Percentiles rank a stretch among this genome's conserved stretches.
Evolutionary conservation across 768 basidiomycete species (phyloP).

Genomic region (Coprinopsis marcescibilis): DNA sequence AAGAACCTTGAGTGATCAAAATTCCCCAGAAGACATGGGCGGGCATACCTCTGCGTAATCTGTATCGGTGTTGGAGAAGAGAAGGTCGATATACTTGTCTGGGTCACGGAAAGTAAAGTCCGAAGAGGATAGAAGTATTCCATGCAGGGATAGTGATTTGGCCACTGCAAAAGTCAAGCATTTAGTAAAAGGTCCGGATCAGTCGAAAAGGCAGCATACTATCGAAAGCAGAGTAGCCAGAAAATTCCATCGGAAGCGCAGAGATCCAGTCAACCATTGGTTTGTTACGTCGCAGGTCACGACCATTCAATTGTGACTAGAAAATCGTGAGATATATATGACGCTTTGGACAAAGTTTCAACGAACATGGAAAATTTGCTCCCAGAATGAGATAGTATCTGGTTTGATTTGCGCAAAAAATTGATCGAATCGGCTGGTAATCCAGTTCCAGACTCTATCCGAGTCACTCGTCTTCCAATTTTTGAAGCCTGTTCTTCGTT

Average conservation of each 20-base stretch:
- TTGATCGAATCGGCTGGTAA: slow-evolving; percentile 48
- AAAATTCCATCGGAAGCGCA: slow-evolving; percentile 73
- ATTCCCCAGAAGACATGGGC: too few species aligned
- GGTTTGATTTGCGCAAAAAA: slow-evolving; percentile 77
- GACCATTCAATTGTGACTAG: slow-evolving; percentile 52
- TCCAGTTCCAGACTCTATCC: slow-evolving; percentile 69
- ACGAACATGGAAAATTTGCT: slow-evolving; percentile 53
- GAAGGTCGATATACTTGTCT: slow-evolving; percentile 63
- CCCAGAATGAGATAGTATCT: slow-evolving; percentile 78
- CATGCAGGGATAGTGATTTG: slow-evolving; percentile 64
- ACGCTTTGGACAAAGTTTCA: neutral
- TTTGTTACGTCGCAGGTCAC: slow-evolving; percentile 76
- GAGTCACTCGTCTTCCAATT: slow-evolving; percentile 65
- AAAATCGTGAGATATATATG: slow-evolving; percentile 1
- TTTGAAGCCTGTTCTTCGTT: slow-evolving; percentile 56
- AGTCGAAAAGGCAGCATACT: slow-evolving; percentile 42
- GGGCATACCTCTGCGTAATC: slow-evolving; percentile 74
- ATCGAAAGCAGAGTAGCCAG: slow-evolving; percentile 80
- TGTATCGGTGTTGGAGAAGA: slow-evolving; percentile 73
- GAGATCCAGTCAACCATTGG: slow-evolving; percentile 74
- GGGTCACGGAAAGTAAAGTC: slow-evolving; percentile 62
- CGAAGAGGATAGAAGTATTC: slow-evolving; percentile 59
- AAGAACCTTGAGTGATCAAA: slow-evolving; percentile 1
- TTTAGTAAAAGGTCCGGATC: neutral
- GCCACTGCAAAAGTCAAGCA: slow-evolving; percentile 45